These are phyloP conservation scores for Paecilomyces sp. DNA, from an alignment of 2,329 filamentous ascomycete species.

Conservation along the genomic window DNA sequence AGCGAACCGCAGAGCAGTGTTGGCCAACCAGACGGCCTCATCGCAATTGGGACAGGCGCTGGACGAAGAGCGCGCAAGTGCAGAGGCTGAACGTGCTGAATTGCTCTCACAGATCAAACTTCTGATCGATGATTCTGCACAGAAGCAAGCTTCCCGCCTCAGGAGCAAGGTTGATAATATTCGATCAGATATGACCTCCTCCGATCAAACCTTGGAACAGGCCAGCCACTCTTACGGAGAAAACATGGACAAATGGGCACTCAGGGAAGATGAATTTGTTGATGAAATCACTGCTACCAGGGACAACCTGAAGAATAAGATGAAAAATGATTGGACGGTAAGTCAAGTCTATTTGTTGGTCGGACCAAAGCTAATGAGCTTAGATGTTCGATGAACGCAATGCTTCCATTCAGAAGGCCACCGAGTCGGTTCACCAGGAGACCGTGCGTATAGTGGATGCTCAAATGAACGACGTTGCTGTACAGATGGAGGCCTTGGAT, in stretches of 20 bases:
- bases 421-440: slow-evolving; percentile 81
- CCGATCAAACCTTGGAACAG: slow-evolving; percentile 58
- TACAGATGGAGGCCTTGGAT: slow-evolving; percentile 84
- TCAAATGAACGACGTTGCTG: slow-evolving; percentile 78
- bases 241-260: slow-evolving; percentile 68
- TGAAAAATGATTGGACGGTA: slow-evolving; percentile 81
- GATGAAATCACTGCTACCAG: slow-evolving; percentile 65
- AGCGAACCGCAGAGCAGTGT: slow-evolving; percentile 61
- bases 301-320: slow-evolving; percentile 69
- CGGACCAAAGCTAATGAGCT: slow-evolving; percentile 15
- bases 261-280: slow-evolving; percentile 61
- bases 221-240: slow-evolving; percentile 60
- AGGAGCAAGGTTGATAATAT: slow-evolving; percentile 56
- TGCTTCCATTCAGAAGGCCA: slow-evolving; percentile 72
- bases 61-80: slow-evolving; percentile 67
- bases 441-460: slow-evolving; percentile 84
- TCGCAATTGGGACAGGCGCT: slow-evolving; percentile 61
- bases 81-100: slow-evolving; percentile 64
- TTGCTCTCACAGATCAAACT: slow-evolving; percentile 68
- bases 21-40: slow-evolving; percentile 62
- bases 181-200: slow-evolving; percentile 57
- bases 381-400: slow-evolving; percentile 71
- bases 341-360: slow-evolving; percentile 23
- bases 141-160: slow-evolving; percentile 66
- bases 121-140: slow-evolving; percentile 68